phyloP scores from a whole-genome alignment of 441 rosid species.

The Populus trichocarpa region DNA sequence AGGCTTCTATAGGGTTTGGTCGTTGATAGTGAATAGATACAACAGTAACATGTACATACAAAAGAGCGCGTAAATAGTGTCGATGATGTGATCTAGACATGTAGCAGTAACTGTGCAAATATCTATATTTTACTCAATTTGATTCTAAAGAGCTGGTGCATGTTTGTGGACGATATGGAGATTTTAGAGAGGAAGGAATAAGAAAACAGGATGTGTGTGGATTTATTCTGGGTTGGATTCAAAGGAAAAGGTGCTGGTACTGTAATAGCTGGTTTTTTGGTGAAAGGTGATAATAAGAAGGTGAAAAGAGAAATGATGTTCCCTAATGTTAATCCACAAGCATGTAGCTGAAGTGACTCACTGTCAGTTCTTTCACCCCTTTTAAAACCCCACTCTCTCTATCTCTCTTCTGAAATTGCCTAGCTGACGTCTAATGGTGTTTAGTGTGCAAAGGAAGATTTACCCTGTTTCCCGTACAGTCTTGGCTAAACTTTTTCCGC shows the following conservation, averaged over 20 bases:
- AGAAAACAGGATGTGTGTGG: constrained; percentile 2
- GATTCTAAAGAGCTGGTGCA: constrained; percentile 21
- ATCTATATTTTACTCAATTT: constrained; percentile 17
- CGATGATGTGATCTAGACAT: not conserved
- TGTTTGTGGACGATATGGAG: constrained; percentile 15
- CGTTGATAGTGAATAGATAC: constrained; percentile 11
- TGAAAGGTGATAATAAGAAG: constrained; percentile 7
- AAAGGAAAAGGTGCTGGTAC: not conserved
- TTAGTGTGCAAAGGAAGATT: constrained; percentile 10
- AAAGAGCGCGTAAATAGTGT: not conserved
- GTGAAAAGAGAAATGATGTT: constrained; percentile 21
- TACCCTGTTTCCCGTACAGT: constrained; percentile 6
- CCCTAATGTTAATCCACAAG: not conserved
- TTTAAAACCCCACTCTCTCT: constrained; percentile 3
- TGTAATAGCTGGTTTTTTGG: not conserved
- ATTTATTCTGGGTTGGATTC: not conserved
- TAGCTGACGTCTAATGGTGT: constrained; percentile 22
- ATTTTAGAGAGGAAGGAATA: not conserved
- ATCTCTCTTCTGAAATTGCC: constrained; percentile 13
- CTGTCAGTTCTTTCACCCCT: constrained; percentile 34
- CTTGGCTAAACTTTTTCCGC: constrained; percentile 1
- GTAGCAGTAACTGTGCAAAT: not conserved
- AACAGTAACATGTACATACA: not conserved
- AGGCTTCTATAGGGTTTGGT: constrained; percentile 21
- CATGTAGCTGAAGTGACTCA: constrained; percentile 33